These are phyloP conservation scores for Rehmannia glutinosa DNA, from an alignment of 257 asterid species.

Conservation along the genomic window DNA sequence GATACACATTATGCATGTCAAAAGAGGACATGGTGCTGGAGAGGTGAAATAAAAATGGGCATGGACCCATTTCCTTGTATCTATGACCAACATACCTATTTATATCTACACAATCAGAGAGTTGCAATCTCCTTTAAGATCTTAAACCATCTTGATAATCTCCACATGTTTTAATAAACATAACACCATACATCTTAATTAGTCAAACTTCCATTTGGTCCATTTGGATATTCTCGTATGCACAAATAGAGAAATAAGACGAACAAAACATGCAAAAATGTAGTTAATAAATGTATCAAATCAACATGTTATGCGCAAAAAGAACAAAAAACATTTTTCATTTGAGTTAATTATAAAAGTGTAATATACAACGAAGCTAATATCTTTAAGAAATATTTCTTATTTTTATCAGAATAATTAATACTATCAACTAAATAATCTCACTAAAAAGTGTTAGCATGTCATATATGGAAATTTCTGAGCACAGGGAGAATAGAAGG, in stretches of 20 bases:
- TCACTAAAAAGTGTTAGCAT: conserved; percentile 18
- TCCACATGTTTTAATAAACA: background rate
- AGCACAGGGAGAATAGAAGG: conserved; percentile 23
- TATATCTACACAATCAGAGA: conserved; percentile 3
- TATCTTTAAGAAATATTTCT: background rate
- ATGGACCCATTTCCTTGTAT: conserved; percentile 10
- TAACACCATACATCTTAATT: background rate
- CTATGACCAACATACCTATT: background rate
- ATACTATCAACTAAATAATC: conserved; percentile 17
- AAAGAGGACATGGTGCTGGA: background rate
- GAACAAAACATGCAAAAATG: background rate
- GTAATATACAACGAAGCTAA: conserved; percentile 11
- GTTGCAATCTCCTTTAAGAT: background rate
- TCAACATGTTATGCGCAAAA: background rate
- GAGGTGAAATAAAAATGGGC: conserved; percentile 1
- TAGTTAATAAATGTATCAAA: background rate
- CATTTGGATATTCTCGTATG: background rate
- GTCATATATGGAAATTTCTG: conserved; percentile 25
- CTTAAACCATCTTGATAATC: background rate
- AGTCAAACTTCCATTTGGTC: conserved; percentile 2
- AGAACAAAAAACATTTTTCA: background rate
- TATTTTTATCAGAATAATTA: conserved; percentile 20
- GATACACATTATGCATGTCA: background rate
- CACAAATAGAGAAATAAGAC: conserved; percentile 5
- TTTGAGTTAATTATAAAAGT: conserved; percentile 2